Conservation (phyloP, 768 basidiomycete species). For the Lactifluus piperatus region DNA sequence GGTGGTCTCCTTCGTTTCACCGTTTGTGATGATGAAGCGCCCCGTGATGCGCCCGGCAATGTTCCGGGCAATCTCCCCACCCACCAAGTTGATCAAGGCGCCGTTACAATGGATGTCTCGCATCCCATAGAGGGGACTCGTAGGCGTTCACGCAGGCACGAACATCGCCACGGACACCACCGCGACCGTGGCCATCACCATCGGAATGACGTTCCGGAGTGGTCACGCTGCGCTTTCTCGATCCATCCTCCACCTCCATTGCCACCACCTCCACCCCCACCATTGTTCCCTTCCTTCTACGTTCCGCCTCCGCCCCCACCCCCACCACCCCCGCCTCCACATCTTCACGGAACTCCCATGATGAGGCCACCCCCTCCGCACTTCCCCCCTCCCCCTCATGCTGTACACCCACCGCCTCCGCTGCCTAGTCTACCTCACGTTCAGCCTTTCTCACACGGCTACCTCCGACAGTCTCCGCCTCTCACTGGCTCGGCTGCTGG, state of each 20-base stretch:
- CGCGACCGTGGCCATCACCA: background rate
- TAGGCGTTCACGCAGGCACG: slow-evolving; percentile 3
- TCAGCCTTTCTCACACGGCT: background rate
- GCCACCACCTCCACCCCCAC: slow-evolving; percentile 17
- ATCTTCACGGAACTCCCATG: background rate
- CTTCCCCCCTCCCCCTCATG: background rate
- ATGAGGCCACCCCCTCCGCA: background rate
- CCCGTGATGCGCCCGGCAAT: slow-evolving; percentile 4
- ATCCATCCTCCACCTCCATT: slow-evolving; percentile 4
- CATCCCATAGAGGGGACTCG: background rate
- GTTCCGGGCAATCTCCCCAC: background rate
- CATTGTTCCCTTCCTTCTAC: slow-evolving; percentile 17
- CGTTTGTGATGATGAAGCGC: slow-evolving; percentile 47
- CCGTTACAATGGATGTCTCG: background rate
- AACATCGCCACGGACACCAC: slow-evolving; percentile 7
- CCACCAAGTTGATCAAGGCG: background rate
- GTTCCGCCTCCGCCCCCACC: background rate
- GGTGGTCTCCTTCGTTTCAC: slow-evolving; percentile 56
- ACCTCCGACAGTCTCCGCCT: background rate
- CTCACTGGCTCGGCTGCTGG: background rate
- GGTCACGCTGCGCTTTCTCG: slow-evolving; percentile 10
- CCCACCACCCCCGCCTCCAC: slow-evolving; percentile 10
- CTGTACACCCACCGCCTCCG: slow-evolving; percentile 19
- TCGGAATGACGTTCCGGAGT: background rate
- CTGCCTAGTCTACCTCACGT: slow-evolving; percentile 8